phyloP scores from a whole-genome alignment of 129 eudicot species.

The Lactuca sativa region DNA sequence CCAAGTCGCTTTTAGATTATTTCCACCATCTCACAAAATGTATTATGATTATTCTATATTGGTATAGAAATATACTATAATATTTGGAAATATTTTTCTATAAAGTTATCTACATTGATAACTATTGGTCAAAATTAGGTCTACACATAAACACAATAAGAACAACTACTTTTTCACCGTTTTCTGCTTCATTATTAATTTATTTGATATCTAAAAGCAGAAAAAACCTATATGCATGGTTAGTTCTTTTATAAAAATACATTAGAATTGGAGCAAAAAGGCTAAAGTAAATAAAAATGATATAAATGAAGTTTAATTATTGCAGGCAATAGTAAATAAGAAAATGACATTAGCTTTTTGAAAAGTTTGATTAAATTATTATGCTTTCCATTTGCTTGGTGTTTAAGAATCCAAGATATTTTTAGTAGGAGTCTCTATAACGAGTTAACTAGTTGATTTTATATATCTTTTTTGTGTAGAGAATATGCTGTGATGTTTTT shows the following conservation, averaged over 20 bases:
- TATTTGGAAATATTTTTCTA: too few species aligned
- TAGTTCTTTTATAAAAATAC: not conserved
- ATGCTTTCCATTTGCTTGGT: constrained; percentile 26
- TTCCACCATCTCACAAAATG: not conserved
- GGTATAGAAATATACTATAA: too few species aligned
- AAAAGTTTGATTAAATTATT: constrained; percentile 16
- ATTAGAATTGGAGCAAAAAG: not conserved
- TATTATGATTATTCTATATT: not conserved
- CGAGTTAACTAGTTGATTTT: not conserved
- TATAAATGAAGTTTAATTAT: constrained; percentile 7
- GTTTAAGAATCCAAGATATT: constrained; percentile 31
- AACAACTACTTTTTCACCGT: too few species aligned
- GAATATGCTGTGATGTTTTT: not conserved
- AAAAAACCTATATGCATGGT: not conserved
- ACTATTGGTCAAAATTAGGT: not conserved
- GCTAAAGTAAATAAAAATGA: constrained; percentile 6
- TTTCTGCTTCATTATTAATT: too few species aligned
- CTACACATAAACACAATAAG: too few species aligned
- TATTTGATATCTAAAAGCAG: not conserved
- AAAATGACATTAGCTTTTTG: constrained; percentile 17
- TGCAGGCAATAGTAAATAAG: not conserved
- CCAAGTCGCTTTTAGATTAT: not conserved
- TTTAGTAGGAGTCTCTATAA: not conserved
- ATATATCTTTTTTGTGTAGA: too few species aligned
- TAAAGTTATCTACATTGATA: too few species aligned